Evolutionary conservation across 2,329 filamentous ascomycete species (phyloP).

Genomic region (Aureobasidium melanogenum): DNA sequence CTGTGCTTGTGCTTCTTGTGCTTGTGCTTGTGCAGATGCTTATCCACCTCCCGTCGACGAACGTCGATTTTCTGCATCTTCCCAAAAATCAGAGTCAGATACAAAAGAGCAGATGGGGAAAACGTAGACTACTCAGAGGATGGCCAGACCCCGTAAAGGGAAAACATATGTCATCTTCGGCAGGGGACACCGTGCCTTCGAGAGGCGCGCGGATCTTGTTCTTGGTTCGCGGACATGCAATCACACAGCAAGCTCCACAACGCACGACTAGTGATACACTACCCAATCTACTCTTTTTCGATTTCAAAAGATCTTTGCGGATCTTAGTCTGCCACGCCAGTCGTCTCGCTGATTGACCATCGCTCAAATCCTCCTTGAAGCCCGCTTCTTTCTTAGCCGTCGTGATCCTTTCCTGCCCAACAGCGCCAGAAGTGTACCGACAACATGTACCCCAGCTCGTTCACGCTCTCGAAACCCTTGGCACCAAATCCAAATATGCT

Average conservation of each 20-base stretch:
- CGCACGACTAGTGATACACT: constrained; percentile 10
- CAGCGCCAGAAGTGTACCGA: background rate
- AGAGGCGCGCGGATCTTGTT: constrained; percentile 13
- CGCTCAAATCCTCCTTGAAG: background rate
- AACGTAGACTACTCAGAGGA: background rate
- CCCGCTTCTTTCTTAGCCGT: background rate
- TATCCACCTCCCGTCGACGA: background rate
- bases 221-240: constrained; percentile 9
- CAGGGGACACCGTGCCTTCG: constrained; percentile 6
- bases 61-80: background rate
- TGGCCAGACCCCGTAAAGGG: background rate
- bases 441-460: background rate
- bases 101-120: background rate
- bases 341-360: background rate
- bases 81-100: background rate
- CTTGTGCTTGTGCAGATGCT: background rate
- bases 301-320: background rate
- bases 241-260: constrained; percentile 11
- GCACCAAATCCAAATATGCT: constrained; percentile 9
- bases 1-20: background rate
- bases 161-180: constrained; percentile 7
- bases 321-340: background rate
- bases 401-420: background rate
- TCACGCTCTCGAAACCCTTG: background rate
- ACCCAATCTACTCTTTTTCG: constrained; percentile 5